Base-by-base conservation (phyloP, 352 stramenopile genomes). In the Phytophthora idaei region DNA sequence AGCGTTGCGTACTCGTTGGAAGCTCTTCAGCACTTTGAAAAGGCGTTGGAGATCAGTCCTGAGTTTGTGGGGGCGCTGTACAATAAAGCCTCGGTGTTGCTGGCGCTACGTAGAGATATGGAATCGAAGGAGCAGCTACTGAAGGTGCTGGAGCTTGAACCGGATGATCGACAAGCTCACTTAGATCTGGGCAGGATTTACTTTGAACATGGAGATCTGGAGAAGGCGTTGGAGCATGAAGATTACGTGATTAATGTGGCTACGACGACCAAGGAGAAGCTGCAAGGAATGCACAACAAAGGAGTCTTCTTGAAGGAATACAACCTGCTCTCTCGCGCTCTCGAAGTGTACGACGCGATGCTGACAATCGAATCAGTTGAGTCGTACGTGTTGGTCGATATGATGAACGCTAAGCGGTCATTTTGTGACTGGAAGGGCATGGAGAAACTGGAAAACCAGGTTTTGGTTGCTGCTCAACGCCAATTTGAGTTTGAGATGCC, bases 31-130 rank as follows among this genome's bases (percentile, higher is more conserved):
- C 76, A 87, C 63, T 95, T 85, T 66, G 79, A 95, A 17, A 47
- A 58, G 9, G 83, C 87, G 10, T 54, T 93, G 25, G 45, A 63
- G 12, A 55, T 74, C 0, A 28, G 65, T 4, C 69, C 78, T 4
- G 57, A 77, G 2, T 84, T 79, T 55, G 47, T 89, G 17, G 72
- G 71, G 17, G 67, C 83, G 11, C 41, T 94, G 34, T 89, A 83
- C 67, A 94, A 94, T 69, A 94, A 95, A 56, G 87, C 74, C 5
- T 87, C 80, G 0, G 76, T 77, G 49, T 69, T 93, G 27, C 64
- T 79, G 11, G 54, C 56, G 7, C 47, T 95, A 36, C 68, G 72
- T 10, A 48, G 74, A 29, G 39, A 78, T 7, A 17, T 64, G 3
- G 71, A 83, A 7, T 77, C 87, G 0, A 64, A 87, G 47, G n/a